Base-by-base conservation (phyloP, 2,329 filamentous ascomycete species). In the Fusarium tjaetaba region DNA sequence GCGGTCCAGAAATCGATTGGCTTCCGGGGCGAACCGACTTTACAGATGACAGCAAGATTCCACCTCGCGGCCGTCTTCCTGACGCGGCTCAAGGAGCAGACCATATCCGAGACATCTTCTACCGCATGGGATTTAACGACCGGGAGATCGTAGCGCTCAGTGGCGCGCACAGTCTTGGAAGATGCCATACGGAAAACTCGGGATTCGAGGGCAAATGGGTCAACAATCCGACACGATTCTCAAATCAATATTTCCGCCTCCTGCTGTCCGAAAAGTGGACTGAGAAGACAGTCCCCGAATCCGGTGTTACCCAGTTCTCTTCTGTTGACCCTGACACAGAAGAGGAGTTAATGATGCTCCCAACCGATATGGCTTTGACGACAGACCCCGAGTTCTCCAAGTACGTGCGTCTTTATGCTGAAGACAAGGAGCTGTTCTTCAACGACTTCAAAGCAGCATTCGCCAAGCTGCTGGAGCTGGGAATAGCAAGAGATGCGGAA, bases 341-440 rank as follows among this genome's bases (percentile, higher is more conserved):
- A 16, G 61, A 65, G 16, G 61, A 65, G 43, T 45, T 65, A 38
- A 65, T 65, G 58, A 65, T 65, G 61, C 32, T 65, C 6, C 61
- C 61, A 5, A 65, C 61, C n/a, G 61, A 65, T 4, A 65, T 65
- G 3, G 58, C 61, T 13, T 45, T 65, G 6, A 65, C 58, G 4
- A 65, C 61, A 8, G 61, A 65, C 22, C 18, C 58, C 7, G 38
- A 65, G 45, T 65, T 65, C 45, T 63, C 58, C 18, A 63, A 63
- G 26, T 39, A 63, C 1, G 61, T 63, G 18, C 58, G 36, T 11
- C 14, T 65, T 2, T 65, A 65, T 5, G 45, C 61, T 5, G 14
- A 63, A 8, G 58, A 65, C 6, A 65, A 65, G 45, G 38, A 65
- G 7, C 7, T 63, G 1, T 65, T 65, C 22, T 65, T 65, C 39